Conservation (phyloP, 345 rosid species). For the Ceriops tagal region DNA sequence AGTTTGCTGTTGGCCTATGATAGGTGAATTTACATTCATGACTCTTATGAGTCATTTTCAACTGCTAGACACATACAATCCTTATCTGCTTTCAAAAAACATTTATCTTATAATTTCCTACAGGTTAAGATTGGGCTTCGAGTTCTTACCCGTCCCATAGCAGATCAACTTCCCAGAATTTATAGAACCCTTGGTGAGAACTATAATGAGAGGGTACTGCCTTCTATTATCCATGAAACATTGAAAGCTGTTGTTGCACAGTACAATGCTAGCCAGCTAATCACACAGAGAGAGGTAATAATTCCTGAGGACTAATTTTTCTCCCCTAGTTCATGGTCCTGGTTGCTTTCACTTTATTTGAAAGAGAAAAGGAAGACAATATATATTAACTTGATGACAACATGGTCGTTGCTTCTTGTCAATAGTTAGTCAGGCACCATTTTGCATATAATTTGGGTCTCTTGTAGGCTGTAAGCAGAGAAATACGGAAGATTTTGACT, state of each 20-base stretch:
- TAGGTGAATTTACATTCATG: no score
- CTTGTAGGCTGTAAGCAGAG: constrained; percentile 68
- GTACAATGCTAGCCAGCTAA: constrained; percentile 94
- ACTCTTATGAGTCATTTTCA: neutral
- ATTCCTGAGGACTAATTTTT: neutral
- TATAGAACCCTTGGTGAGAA: constrained; percentile 82
- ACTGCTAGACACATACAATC: neutral
- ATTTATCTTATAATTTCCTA: neutral
- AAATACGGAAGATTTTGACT: constrained; percentile 80
- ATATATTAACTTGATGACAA: neutral
- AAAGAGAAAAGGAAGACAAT: neutral
- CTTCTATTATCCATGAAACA: constrained; percentile 94
- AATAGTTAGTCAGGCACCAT: neutral
- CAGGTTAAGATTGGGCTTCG: constrained; percentile 95
- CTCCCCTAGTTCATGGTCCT: neutral
- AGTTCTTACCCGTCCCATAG: constrained; percentile 85
- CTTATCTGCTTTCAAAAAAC: neutral
- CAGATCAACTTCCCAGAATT: constrained; percentile 64
- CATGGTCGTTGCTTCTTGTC: neutral
- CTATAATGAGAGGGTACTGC: constrained; percentile 80
- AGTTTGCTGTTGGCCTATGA: no score
- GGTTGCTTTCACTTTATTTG: no score
- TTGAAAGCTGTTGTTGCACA: constrained; percentile 92
- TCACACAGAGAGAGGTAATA: constrained; percentile 87
- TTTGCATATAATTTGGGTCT: neutral